Base-by-base conservation (phyloP, 78 protist genomes). In the Dictyostelium brefeldianum region DNA sequence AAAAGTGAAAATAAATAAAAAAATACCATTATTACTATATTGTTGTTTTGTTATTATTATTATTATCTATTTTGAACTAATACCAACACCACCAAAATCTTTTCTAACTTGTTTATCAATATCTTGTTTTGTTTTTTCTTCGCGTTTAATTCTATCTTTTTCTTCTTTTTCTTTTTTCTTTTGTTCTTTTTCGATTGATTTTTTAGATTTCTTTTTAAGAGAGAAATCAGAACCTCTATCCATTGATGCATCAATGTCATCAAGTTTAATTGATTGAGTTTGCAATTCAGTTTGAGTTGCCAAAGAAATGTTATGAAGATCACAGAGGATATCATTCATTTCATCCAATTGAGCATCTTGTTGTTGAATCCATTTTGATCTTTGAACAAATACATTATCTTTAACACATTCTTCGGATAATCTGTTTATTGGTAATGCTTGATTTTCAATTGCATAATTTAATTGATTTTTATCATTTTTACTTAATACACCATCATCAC, bases 271-370 rank as follows among this genome's bases (percentile, higher is more conserved):
- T 27, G 70, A 46, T 64, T 87, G 93, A 3, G 25, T 17, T 65
- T 77, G 36, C 2, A 87, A 50, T 29, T 87, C 93, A 4, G 78
- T 70, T 15, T 87, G 83, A 4, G 71, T 56, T 10, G 93, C 83
- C 53, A 87, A 51, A n/a, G 67, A 53, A 48, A 87, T 87, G 70
- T 87, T 87, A 31, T 87, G 62, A 3, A 87, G 69, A 14, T 87
- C 93, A 7, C 41, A 14, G 2, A 87, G 78, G 22, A 87, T 74
- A 36, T 57, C 54, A n/a, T 27, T 12, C 93, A 87, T 87, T 65
- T 87, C 93, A 48, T 87, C 93, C 36, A 87, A 22, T n/a, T 87
- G 83, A 11, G 22, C 67, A 31, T 87, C 93, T 27, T 87, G 83
- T 48, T 12, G 15, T 67, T 87, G 22, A 22, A 87, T 36, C 93